These are phyloP conservation scores for Senna siamea DNA, from an alignment of 306 rosid species.

Conservation along the genomic window DNA sequence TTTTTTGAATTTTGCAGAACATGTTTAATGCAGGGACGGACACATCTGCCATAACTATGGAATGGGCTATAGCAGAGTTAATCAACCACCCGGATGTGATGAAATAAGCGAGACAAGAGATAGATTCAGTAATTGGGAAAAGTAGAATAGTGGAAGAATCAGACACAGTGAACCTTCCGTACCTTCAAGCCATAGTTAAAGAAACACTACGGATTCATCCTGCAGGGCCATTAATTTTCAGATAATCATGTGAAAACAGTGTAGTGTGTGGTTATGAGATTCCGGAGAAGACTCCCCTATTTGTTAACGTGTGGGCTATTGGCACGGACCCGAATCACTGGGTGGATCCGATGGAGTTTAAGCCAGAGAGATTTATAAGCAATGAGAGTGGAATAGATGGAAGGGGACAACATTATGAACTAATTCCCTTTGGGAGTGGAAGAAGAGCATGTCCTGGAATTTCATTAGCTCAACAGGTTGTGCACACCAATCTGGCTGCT, in stretches of 20 bases:
- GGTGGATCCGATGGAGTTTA: constrained; percentile 58
- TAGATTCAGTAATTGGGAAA: constrained; percentile 53
- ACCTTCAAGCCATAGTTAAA: constrained; percentile 60
- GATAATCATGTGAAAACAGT: constrained; percentile 47
- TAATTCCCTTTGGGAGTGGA: constrained; percentile 77
- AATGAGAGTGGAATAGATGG: constrained; percentile 43
- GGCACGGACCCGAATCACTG: constrained; percentile 59
- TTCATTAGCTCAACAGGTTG: constrained; percentile 49
- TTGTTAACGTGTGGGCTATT: constrained; percentile 66
- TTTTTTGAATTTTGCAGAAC: constrained; percentile 41
- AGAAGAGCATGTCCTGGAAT: constrained; percentile 67
- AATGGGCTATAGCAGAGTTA: constrained; percentile 78
- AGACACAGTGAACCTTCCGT: constrained; percentile 60
- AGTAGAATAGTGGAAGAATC: constrained; percentile 57
- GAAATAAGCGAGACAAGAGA: constrained; percentile 58
- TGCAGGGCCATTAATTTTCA: constrained; percentile 48
- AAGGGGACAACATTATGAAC: constrained; percentile 59
- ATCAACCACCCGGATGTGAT: constrained; percentile 56
- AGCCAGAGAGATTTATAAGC: constrained; percentile 54
- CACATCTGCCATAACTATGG: constrained; percentile 54
- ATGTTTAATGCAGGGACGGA: constrained; percentile 67
- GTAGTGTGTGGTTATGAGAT: constrained; percentile 52
- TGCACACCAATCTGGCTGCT: constrained; percentile 50
- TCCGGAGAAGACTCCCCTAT: constrained; percentile 50
- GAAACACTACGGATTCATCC: constrained; percentile 71